A percentile compares a stretch with the other conserved stretches of the same genome.
Conservation (phyloP, 805 yeast genomes). For the Lachancea sp. region DNA sequence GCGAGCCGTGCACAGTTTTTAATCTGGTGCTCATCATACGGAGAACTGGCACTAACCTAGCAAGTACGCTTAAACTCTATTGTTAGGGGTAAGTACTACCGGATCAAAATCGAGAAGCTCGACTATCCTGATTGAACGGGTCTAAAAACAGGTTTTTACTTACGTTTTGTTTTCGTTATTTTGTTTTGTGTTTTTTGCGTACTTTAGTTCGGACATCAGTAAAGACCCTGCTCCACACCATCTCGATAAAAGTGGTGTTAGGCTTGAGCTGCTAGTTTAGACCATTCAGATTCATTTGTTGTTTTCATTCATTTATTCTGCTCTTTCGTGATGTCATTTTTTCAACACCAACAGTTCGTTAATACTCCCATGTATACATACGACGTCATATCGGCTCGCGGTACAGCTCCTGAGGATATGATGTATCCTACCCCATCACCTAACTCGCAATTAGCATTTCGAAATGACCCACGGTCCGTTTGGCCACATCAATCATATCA, state of each 20-base stretch:
- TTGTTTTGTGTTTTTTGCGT: constrained; percentile 2
- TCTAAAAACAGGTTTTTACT: background rate
- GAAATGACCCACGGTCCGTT: constrained; percentile 5
- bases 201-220: background rate
- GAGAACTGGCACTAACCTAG: background rate
- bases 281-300: background rate
- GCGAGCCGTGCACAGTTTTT: background rate
- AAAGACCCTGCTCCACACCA: too few species aligned
- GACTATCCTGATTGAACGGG: background rate
- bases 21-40: background rate
- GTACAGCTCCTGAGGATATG: constrained; percentile 1
- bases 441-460: constrained; percentile 6
- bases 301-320: background rate
- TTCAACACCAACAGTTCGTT: constrained; percentile 6
- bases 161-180: constrained; percentile 1
- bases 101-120: background rate
- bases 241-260: too few species aligned
- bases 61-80: background rate
- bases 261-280: background rate
- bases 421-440: constrained; percentile 6
- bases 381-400: constrained; percentile 2
- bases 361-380: constrained; percentile 6
- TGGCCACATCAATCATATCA: constrained; percentile 6
- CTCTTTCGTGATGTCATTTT: constrained; percentile 6
- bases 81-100: too few species aligned